phyloP scores from a whole-genome alignment of 202 grass and related monocot species.

The Tripidium arundinaceum region DNA sequence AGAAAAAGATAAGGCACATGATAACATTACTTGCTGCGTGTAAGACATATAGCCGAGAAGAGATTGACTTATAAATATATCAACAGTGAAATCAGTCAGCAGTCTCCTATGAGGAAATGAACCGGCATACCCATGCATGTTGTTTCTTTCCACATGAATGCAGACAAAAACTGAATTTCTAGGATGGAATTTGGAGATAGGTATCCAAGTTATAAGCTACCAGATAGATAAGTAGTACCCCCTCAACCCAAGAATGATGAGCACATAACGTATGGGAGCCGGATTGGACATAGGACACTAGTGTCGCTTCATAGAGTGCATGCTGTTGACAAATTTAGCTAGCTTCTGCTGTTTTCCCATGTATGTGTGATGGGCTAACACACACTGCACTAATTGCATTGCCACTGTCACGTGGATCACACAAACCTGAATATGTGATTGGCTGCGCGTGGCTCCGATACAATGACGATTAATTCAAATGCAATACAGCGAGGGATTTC shows the following conservation, averaged over 20 bases:
- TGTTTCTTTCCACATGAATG: neutral
- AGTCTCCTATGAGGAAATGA: constrained; percentile 10
- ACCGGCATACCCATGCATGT: constrained; percentile 1
- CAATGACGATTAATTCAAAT: neutral
- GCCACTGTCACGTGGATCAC: neutral
- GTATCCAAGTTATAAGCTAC: neutral
- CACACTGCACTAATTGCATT: neutral
- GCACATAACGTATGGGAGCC: neutral
- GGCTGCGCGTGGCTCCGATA: neutral
- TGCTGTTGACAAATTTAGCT: neutral
- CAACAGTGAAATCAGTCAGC: neutral
- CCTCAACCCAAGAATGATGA: neutral
- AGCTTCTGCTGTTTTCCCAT: neutral
- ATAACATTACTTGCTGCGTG: neutral
- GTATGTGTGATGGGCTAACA: neutral
- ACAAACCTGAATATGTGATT: neutral
- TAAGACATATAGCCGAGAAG: neutral
- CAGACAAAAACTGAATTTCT: constrained; percentile 8
- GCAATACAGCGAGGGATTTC: neutral
- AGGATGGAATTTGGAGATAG: neutral
- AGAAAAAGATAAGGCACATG: neutral
- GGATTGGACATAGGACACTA: neutral
- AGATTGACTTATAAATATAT: neutral
- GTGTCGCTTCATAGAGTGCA: neutral
- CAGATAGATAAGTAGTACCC: neutral